phyloP scores from a whole-genome alignment of 75 land plant genomes.

The Adiantum capillusveneris region DNA sequence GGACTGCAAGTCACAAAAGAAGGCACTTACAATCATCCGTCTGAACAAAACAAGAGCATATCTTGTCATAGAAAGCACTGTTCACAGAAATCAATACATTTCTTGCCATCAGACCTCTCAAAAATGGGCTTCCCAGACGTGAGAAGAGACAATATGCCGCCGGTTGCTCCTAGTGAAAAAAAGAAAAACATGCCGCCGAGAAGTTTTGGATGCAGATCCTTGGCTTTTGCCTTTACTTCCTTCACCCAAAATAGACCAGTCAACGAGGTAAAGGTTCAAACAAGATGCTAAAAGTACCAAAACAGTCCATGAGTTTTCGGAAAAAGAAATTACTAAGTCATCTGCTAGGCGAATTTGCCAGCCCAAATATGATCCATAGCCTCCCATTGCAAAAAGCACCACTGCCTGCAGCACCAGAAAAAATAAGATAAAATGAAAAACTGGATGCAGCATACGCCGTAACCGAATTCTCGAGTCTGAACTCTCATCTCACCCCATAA shows the following conservation, averaged over 20 bases:
- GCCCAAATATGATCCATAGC: slow-evolving; percentile 87
- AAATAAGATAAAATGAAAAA: neutral
- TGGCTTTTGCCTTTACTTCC: slow-evolving; percentile 81
- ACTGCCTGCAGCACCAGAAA: slow-evolving; percentile 72
- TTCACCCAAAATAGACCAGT: neutral
- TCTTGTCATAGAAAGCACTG: neutral
- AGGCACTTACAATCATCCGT: too few species aligned
- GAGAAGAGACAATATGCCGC: slow-evolving; percentile 72
- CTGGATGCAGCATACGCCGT: neutral
- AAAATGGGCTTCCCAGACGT: slow-evolving; percentile 74
- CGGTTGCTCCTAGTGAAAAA: slow-evolving; percentile 89
- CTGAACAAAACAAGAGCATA: neutral
- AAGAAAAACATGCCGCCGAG: slow-evolving; percentile 92
- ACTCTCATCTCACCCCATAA: too few species aligned
- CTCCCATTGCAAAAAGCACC: slow-evolving; percentile 92
- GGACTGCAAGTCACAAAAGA: slow-evolving; percentile 45
- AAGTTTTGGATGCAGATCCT: slow-evolving; percentile 88
- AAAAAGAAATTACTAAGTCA: slow-evolving; percentile 42
- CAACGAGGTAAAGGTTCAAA: too few species aligned
- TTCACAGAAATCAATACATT: neutral
- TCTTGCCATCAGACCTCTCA: slow-evolving; percentile 46
- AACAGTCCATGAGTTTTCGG: too few species aligned
- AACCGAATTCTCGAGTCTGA: too few species aligned
- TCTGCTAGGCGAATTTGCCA: slow-evolving; percentile 68
- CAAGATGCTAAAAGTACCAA: too few species aligned